Evolutionary conservation across 768 basidiomycete species (phyloP).

Genomic region (Lactarius tabidus): DNA sequence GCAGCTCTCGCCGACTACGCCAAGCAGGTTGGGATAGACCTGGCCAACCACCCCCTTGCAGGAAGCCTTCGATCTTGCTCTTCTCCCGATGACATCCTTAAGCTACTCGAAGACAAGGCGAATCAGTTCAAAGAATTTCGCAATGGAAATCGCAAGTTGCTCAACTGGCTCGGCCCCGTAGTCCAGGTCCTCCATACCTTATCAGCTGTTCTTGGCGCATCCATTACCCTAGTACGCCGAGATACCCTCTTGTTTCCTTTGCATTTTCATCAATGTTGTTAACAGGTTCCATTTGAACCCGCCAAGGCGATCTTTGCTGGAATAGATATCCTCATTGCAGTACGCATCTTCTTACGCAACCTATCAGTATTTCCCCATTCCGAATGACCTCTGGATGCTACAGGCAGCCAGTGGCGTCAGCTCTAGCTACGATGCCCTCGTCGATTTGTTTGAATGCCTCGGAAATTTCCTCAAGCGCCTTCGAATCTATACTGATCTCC

Average conservation of each 20-base stretch:
- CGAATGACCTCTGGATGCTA: no score
- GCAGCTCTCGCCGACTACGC: not conserved
- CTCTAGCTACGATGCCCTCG: not conserved
- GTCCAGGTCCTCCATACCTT: not conserved
- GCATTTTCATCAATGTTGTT: no score
- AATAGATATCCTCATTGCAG: no score
- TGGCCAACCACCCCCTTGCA: not conserved
- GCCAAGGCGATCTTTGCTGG: not conserved
- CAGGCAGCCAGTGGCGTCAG: constrained; percentile 1
- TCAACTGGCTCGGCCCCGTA: not conserved
- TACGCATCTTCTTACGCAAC: not conserved
- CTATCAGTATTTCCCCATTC: not conserved
- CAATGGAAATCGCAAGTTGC: not conserved
- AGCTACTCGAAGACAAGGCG: no score
- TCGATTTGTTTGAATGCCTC: not conserved
- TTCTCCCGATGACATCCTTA: not conserved
- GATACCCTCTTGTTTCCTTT: no score
- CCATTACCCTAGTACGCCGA: not conserved
- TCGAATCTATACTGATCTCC: not conserved
- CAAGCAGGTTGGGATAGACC: not conserved
- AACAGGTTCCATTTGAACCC: not conserved
- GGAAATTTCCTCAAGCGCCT: constrained; percentile 4
- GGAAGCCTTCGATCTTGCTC: not conserved
- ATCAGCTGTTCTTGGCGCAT: not conserved
- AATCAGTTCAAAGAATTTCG: not conserved